phyloP scores from a whole-genome alignment of 805 yeast species.

The Suhomyces sp. region DNA sequence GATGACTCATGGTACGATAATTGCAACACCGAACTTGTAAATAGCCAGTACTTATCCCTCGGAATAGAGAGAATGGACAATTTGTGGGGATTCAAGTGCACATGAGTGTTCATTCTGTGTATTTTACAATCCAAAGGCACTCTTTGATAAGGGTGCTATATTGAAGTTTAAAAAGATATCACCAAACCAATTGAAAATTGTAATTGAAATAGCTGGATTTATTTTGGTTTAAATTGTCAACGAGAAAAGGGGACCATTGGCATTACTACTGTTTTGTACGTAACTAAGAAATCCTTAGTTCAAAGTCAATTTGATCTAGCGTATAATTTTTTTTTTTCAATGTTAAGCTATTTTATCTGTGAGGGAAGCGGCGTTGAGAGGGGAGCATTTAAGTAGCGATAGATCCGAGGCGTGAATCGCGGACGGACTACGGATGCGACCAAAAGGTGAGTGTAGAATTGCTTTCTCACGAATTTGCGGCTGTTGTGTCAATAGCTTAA shows the following conservation, averaged over 20 bases:
- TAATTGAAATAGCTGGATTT: not conserved
- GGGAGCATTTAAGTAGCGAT: not conserved
- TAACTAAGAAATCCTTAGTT: not conserved
- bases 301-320: not conserved
- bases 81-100: slow-evolving; percentile 44
- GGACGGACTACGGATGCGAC: not conserved
- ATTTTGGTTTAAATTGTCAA: not conserved
- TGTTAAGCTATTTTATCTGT: not conserved
- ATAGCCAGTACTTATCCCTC: slow-evolving; percentile 51
- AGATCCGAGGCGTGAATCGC: not conserved
- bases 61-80: slow-evolving; percentile 54
- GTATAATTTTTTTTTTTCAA: not conserved
- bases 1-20: slow-evolving; percentile 39
- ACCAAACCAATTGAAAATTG: not conserved
- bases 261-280: not conserved
- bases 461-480: not conserved
- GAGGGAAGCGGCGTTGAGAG: not conserved
- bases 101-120: slow-evolving; percentile 41
- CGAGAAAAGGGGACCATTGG: not conserved
- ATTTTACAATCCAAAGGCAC: not conserved
- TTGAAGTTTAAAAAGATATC: not conserved
- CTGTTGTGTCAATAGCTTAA: not conserved
- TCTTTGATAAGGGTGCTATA: not conserved
- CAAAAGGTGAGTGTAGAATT: not conserved
- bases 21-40: slow-evolving; percentile 49